phyloP scores from a whole-genome alignment of 1,284 basidiomycete species.

The Thecaphora frezii region DNA sequence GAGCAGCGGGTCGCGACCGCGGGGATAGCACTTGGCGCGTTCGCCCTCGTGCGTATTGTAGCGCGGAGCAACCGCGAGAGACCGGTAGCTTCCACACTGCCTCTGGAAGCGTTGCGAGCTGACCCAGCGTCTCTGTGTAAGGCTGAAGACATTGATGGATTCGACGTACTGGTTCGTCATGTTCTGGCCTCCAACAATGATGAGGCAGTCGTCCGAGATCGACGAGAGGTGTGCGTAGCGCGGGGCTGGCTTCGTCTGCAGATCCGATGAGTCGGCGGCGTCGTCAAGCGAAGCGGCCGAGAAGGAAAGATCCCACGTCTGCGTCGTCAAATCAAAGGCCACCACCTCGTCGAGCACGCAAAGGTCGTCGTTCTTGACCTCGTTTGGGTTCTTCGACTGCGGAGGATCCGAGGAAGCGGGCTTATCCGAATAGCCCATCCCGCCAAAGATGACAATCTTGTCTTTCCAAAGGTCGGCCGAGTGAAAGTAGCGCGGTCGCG shows the following conservation, averaged over 20 bases:
- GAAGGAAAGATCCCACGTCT: slow-evolving; percentile 43
- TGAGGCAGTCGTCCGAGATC: slow-evolving; percentile 63
- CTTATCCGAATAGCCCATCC: slow-evolving; percentile 45
- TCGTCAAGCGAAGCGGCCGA: slow-evolving; percentile 1
- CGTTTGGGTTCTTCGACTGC: not conserved
- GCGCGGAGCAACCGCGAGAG: slow-evolving; percentile 34
- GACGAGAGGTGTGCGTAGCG: slow-evolving; percentile 53
- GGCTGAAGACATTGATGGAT: slow-evolving; percentile 46
- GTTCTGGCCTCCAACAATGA: slow-evolving; percentile 92
- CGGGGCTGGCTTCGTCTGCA: slow-evolving; percentile 20
- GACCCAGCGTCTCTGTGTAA: slow-evolving; percentile 36
- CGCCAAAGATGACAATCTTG: slow-evolving; percentile 51
- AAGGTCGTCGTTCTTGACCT: slow-evolving; percentile 22
- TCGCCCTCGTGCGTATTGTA: slow-evolving; percentile 32
- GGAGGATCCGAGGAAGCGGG: not conserved
- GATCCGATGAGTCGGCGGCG: not conserved
- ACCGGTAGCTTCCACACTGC: slow-evolving; percentile 51
- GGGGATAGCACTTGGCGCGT: slow-evolving; percentile 39
- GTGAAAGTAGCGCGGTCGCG: slow-evolving; percentile 50
- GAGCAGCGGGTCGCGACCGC: slow-evolving; percentile 24
- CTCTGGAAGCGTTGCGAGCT: slow-evolving; percentile 33
- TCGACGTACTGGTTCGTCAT: slow-evolving; percentile 62
- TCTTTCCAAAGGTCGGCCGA: slow-evolving; percentile 50
- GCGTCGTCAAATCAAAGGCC: slow-evolving; percentile 42
- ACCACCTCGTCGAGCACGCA: slow-evolving; percentile 50